phyloP scores from a whole-genome alignment of 2,329 filamentous ascomycete genomes.

The Penicillium sp. region DNA sequence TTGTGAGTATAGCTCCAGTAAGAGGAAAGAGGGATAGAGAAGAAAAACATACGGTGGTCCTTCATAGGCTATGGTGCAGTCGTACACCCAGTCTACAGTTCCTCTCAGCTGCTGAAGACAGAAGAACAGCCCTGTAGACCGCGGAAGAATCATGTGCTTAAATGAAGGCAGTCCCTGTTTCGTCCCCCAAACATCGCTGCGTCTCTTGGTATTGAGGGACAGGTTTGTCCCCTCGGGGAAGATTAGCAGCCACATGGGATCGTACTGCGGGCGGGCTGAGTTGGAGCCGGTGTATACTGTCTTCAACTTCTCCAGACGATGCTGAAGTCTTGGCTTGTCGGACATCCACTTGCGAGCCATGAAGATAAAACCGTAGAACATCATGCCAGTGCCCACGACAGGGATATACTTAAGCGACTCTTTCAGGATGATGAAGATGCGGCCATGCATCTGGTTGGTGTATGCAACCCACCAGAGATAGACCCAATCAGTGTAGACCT shows the following conservation, averaged over 20 bases:
- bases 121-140: constrained; percentile 61
- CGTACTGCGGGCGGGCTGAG: constrained; percentile 45
- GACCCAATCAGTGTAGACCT: constrained; percentile 68
- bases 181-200: constrained; percentile 56
- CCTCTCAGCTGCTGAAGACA: constrained; percentile 58
- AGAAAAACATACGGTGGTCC: constrained; percentile 72
- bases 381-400: constrained; percentile 60
- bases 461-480: constrained; percentile 69
- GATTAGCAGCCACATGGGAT: constrained; percentile 67
- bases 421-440: constrained; percentile 66
- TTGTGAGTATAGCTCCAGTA: not conserved
- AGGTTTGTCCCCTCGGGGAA: constrained; percentile 66
- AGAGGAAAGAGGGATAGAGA: not conserved
- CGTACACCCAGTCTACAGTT: constrained; percentile 64
- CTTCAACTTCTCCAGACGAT: constrained; percentile 57
- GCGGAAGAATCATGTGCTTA: constrained; percentile 59
- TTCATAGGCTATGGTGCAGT: constrained; percentile 92
- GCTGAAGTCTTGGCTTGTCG: constrained; percentile 59
- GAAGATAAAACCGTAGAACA: constrained; percentile 67
- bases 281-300: constrained; percentile 50
- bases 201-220: constrained; percentile 54
- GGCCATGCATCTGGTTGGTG: constrained; percentile 63
- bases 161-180: constrained; percentile 58
- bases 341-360: constrained; percentile 61
- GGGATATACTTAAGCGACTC: constrained; percentile 64